These are phyloP conservation scores for Solanum dulcamara DNA, from an alignment of 257 asterid species.

Conservation along the genomic window DNA sequence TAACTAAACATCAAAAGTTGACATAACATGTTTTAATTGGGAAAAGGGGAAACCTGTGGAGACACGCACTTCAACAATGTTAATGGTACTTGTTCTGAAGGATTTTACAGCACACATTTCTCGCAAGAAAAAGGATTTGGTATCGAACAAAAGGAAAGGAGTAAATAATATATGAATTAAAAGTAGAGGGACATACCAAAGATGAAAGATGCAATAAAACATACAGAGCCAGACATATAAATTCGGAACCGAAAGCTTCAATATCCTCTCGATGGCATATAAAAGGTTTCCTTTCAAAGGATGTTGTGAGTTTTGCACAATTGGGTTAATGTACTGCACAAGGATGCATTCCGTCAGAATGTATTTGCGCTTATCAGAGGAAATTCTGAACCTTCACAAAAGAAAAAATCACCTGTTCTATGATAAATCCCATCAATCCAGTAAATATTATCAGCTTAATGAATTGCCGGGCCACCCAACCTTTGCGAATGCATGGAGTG, in stretches of 20 bases:
- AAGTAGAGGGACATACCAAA: constrained; percentile 58
- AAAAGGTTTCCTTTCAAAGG: constrained; percentile 85
- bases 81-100: not conserved
- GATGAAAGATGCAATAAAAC: constrained; percentile 94
- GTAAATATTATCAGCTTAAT: constrained; percentile 75
- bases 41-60: not conserved
- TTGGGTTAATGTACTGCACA: constrained; percentile 93
- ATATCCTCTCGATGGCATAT: constrained; percentile 85
- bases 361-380: not conserved
- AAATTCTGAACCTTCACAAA: not conserved
- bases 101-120: not conserved
- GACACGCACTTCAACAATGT: not conserved
- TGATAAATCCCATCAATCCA: constrained; percentile 85
- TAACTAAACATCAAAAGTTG: not conserved
- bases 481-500: constrained; percentile 69
- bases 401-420: constrained; percentile 68
- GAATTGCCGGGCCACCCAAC: constrained; percentile 91
- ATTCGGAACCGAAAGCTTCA: constrained; percentile 97
- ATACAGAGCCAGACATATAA: constrained; percentile 99
- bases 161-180: not conserved
- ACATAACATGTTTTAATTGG: not conserved
- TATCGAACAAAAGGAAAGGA: not conserved
- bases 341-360: constrained; percentile 4
- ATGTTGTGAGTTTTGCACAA: constrained; percentile 86
- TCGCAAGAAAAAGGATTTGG: not conserved